Conservation (phyloP, 2,329 filamentous ascomycete species). For the Orbilia quercus region DNA sequence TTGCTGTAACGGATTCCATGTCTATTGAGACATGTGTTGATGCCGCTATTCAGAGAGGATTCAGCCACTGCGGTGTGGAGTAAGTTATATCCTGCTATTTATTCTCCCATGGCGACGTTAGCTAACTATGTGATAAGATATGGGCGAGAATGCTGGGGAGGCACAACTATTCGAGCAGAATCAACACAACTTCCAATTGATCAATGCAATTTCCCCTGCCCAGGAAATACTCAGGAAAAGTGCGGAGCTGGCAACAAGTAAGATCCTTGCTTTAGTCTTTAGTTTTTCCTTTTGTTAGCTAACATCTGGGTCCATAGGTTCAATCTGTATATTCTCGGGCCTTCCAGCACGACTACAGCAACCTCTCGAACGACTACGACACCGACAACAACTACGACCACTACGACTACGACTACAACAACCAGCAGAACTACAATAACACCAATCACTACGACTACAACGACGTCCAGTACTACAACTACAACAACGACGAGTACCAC, state of each 20-base stretch:
- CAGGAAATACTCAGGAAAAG: slow-evolving; percentile 66
- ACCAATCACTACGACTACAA: slow-evolving; percentile 1
- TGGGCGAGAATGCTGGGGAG: slow-evolving; percentile 43
- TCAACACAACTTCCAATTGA: slow-evolving; percentile 5
- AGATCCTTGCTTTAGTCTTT: slow-evolving; percentile 59
- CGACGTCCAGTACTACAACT: not conserved
- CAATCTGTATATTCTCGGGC: slow-evolving; percentile 51
- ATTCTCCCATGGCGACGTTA: no score
- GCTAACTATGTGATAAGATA: slow-evolving; percentile 53
- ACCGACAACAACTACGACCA: slow-evolving; percentile 40
- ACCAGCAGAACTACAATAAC: slow-evolving; percentile 19
- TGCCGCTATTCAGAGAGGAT: slow-evolving; percentile 60
- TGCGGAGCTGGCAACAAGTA: slow-evolving; percentile 69
- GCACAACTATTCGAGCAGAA: slow-evolving; percentile 6
- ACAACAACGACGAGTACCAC: not conserved
- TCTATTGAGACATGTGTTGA: slow-evolving; percentile 61
- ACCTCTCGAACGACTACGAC: slow-evolving; percentile 17
- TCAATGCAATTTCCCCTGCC: slow-evolving; percentile 68
- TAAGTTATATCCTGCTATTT: not conserved
- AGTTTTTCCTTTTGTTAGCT: slow-evolving; percentile 41
- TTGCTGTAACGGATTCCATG: slow-evolving; percentile 57
- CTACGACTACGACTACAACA: slow-evolving; percentile 9
- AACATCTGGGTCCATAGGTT: not conserved
- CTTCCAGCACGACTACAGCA: slow-evolving; percentile 11
- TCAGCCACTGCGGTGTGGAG: slow-evolving; percentile 63